Conservation (phyloP, 202 grass and related monocot genomes). For the Eragrostis tef region DNA sequence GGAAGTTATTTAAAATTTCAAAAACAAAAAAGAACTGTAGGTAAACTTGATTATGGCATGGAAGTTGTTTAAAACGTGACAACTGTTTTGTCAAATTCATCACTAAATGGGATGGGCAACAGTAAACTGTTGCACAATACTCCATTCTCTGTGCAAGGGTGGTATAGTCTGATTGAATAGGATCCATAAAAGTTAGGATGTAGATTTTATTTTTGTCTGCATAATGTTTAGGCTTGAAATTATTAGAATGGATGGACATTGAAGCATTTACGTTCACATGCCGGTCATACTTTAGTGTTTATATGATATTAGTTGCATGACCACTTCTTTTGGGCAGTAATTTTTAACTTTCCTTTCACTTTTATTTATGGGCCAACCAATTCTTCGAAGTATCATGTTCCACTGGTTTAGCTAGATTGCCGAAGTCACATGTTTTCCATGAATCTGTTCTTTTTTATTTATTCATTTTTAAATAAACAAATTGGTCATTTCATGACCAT, state of each 20-base stretch:
- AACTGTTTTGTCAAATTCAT: constrained; percentile 16
- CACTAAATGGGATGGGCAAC: not conserved
- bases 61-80: not conserved
- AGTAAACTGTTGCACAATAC: constrained; percentile 9
- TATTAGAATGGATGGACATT: not conserved
- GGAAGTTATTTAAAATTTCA: not conserved
- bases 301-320: constrained; percentile 5
- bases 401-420: constrained; percentile 33
- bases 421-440: not conserved
- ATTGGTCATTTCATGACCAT: constrained; percentile 5
- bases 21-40: not conserved
- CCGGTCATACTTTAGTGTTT: constrained; percentile 23
- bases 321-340: constrained; percentile 18
- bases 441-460: constrained; percentile 7
- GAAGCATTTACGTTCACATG: constrained; percentile 4
- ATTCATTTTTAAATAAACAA: constrained; percentile 18
- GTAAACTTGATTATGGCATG: constrained; percentile 22
- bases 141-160: not conserved
- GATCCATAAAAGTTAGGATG: not conserved
- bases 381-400: constrained; percentile 25
- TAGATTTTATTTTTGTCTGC: constrained; percentile 3
- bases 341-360: not conserved
- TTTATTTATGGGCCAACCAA: constrained; percentile 30
- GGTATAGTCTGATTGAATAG: not conserved
- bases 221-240: constrained; percentile 15